A percentile compares a stretch with the other conserved stretches of the same genome.
Conservation (phyloP, 2,329 filamentous ascomycete species). For the Cadophora malorum region DNA sequence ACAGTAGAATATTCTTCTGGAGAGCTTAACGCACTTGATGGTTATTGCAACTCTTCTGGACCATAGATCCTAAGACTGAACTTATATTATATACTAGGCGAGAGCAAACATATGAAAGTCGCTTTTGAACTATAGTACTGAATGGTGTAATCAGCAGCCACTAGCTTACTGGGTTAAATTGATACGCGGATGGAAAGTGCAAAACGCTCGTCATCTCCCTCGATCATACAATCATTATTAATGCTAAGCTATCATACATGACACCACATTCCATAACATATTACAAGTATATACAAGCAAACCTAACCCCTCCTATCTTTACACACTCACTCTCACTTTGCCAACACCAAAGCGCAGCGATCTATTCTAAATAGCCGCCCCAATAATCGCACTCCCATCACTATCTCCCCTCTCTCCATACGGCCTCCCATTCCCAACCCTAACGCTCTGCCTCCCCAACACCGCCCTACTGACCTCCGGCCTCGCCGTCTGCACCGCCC, state of each 20-base stretch:
- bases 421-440: conserved; percentile 6
- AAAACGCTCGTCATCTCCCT: background rate
- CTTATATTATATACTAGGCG: too few relatives aligned
- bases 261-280: background rate
- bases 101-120: too few relatives aligned
- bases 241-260: background rate
- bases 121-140: too few relatives aligned
- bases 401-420: conserved; percentile 13
- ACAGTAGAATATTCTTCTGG: too few relatives aligned
- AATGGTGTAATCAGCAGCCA: too few relatives aligned
- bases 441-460: background rate
- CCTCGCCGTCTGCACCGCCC: conserved; percentile 4
- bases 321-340: background rate
- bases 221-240: background rate
- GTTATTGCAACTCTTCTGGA: too few relatives aligned
- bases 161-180: too few relatives aligned
- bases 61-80: too few relatives aligned
- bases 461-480: background rate
- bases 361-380: background rate
- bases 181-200: background rate
- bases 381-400: conserved; percentile 21
- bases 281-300: conserved; percentile 3
- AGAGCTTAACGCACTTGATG: too few relatives aligned
- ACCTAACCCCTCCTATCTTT: too few relatives aligned
- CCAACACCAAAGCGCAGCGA: too few relatives aligned